These are phyloP conservation scores for Raddia distichophylla DNA, from an alignment of 176 grass and related monocot species.

Conservation along the genomic window DNA sequence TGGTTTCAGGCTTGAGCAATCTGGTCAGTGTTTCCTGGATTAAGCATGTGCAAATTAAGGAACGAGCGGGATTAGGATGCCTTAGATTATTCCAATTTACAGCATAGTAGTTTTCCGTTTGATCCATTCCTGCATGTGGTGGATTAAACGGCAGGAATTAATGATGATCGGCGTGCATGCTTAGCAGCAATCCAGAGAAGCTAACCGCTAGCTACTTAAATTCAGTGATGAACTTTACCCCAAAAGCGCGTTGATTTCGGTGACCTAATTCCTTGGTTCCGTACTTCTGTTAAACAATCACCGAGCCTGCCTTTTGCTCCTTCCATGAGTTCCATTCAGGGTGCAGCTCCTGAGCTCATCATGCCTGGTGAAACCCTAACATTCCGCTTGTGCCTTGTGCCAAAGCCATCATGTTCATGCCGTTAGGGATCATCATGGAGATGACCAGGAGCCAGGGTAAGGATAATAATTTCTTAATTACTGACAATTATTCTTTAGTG, in stretches of 20 bases:
- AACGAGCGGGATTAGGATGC: neutral
- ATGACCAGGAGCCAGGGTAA: slow-evolving; percentile 27
- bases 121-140: neutral
- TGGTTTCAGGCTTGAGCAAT: neutral
- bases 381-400: slow-evolving; percentile 42
- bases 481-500: slow-evolving; percentile 20
- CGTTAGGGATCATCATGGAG: slow-evolving; percentile 52
- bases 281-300: slow-evolving; percentile 39
- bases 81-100: neutral
- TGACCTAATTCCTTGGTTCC: slow-evolving; percentile 24
- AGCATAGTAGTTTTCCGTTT: neutral
- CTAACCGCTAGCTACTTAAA: slow-evolving; percentile 52
- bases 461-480: slow-evolving; percentile 40
- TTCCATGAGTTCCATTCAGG: slow-evolving; percentile 19
- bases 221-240: slow-evolving; percentile 61
- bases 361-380: slow-evolving; percentile 49
- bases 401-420: slow-evolving; percentile 43
- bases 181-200: slow-evolving; percentile 60
- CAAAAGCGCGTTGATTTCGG: slow-evolving; percentile 48
- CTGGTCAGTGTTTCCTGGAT: neutral
- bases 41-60: neutral
- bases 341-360: slow-evolving; percentile 41
- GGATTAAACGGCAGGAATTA: slow-evolving; percentile 11
- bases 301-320: neutral
- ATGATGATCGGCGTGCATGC: slow-evolving; percentile 52